Evolutionary conservation across 108 stramenopile genomes (phyloP).

Genomic region (Cyclotella distinguenda): DNA sequence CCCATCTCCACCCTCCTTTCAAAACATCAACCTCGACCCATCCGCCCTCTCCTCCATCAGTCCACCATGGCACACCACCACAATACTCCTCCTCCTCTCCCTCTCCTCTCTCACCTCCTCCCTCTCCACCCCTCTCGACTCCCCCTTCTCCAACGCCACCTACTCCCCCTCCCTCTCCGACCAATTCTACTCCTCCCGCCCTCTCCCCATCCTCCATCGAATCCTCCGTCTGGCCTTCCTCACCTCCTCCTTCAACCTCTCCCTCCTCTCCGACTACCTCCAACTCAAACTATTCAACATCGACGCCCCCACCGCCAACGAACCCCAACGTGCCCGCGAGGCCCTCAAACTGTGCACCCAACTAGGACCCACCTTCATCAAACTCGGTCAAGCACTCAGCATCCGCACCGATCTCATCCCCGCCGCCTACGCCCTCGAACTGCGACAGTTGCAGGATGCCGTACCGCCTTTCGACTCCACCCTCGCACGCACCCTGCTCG

Average conservation of each 20-base stretch:
- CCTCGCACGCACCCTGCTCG: slow-evolving; percentile 57
- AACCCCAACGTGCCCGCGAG: slow-evolving; percentile 70
- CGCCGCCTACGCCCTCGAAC: slow-evolving; percentile 77
- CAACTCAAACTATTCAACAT: slow-evolving; percentile 59
- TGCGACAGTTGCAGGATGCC: slow-evolving; percentile 81
- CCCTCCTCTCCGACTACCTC: slow-evolving; percentile 79
- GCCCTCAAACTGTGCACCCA: slow-evolving; percentile 58
- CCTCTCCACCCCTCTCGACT: not conserved
- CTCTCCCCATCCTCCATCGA: slow-evolving; percentile 58
- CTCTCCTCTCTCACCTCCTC: not conserved
- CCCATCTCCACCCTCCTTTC: no score
- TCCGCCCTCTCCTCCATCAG: no score
- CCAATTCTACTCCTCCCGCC: slow-evolving; percentile 60
- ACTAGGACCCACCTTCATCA: slow-evolving; percentile 87
- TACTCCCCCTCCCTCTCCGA: slow-evolving; percentile 55
- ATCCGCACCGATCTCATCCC: slow-evolving; percentile 88
- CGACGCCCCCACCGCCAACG: slow-evolving; percentile 69
- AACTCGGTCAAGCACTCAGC: slow-evolving; percentile 82
- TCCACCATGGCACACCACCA: not conserved
- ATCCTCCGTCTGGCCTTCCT: slow-evolving; percentile 52
- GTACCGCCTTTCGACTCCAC: slow-evolving; percentile 78
- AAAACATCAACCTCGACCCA: no score
- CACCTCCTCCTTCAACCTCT: slow-evolving; percentile 61
- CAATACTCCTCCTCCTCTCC: not conserved
- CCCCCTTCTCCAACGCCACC: slow-evolving; percentile 19